Conservation (phyloP, 257 asterid genomes). For the Misopates orontium region DNA sequence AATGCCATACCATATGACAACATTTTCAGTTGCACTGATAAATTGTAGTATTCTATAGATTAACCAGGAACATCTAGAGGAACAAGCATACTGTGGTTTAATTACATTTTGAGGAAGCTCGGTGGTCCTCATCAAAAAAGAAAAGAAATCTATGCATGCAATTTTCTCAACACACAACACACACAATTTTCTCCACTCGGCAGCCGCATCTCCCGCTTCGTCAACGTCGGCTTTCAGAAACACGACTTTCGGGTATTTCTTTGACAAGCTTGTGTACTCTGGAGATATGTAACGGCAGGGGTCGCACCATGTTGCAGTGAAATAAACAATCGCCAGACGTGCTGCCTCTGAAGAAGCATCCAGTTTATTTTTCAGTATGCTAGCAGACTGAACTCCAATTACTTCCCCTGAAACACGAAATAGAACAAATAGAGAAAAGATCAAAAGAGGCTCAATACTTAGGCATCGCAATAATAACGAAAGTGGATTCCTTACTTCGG, state of each 20-base stretch:
- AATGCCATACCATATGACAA: too few relatives aligned
- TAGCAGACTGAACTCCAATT: conserved; percentile 47
- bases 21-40: too few relatives aligned
- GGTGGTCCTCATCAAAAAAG: too few relatives aligned
- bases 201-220: conserved; percentile 58
- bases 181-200: conserved; percentile 46
- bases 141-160: too few relatives aligned
- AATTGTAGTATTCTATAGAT: too few relatives aligned
- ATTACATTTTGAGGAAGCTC: too few relatives aligned
- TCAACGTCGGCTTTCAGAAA: conserved; percentile 73
- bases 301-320: conserved; percentile 86
- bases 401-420: conserved; percentile 49
- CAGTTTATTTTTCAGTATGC: conserved; percentile 48
- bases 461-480: too few relatives aligned
- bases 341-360: conserved; percentile 50
- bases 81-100: too few relatives aligned
- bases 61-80: too few relatives aligned
- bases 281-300: conserved; percentile 75
- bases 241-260: conserved; percentile 48
- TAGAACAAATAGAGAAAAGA: neutral
- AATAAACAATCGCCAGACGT: conserved; percentile 62
- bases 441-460: neutral
- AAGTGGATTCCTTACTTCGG: too few relatives aligned
- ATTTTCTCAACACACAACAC: neutral
- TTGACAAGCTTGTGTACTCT: conserved; percentile 48